phyloP scores from a whole-genome alignment of 345 rosid species.

The Citrus mangshanensis region DNA sequence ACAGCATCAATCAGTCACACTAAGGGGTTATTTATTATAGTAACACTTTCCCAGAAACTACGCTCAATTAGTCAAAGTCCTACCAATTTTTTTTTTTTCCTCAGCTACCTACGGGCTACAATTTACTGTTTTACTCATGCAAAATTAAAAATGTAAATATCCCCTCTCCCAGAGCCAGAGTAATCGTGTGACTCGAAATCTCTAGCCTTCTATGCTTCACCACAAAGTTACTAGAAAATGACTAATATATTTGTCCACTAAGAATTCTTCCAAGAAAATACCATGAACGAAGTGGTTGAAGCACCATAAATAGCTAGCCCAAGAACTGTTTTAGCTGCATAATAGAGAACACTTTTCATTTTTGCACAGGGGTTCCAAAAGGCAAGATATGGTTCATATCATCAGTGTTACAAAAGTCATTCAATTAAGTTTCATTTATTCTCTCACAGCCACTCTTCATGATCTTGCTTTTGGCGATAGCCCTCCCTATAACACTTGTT shows the following conservation, averaged over 20 bases:
- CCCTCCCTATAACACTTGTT: conserved; percentile 13
- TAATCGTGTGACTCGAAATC: too few species aligned
- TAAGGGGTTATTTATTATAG: background rate
- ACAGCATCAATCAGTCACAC: background rate
- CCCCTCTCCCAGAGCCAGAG: too few species aligned
- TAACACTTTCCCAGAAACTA: background rate
- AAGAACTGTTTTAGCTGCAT: background rate
- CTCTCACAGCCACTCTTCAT: background rate
- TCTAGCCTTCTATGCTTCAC: too few species aligned
- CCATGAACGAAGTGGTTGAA: background rate
- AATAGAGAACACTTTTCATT: background rate
- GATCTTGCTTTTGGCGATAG: conserved; percentile 16
- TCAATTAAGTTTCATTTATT: background rate
- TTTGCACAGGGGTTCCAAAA: background rate
- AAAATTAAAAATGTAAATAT: too few species aligned
- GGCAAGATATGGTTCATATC: background rate
- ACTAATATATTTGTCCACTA: background rate
- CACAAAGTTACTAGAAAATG: background rate
- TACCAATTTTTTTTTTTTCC: background rate
- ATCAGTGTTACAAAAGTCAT: background rate
- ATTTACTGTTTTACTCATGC: too few species aligned
- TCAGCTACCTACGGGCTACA: too few species aligned
- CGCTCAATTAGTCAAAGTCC: background rate
- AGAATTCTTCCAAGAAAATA: background rate
- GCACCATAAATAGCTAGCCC: background rate